phyloP scores from a whole-genome alignment of 139 green algal species.

The Medakamo hakoo region DNA sequence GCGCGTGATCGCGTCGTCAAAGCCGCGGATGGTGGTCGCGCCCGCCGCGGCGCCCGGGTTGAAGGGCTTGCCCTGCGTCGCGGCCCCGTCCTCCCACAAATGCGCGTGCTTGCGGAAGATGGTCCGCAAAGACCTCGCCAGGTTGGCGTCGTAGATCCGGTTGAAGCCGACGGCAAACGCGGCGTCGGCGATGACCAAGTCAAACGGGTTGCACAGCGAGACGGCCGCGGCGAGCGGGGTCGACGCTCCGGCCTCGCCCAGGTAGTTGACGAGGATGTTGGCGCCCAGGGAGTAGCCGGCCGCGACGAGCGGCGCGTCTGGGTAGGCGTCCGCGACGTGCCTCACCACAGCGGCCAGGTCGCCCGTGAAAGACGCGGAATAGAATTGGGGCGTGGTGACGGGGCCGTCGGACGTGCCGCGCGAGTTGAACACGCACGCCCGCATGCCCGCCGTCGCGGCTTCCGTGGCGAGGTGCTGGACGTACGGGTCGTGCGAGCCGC shows the following conservation, averaged over 20 bases:
- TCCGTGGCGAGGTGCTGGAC: conserved; percentile 51
- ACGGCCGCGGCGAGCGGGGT: conserved; percentile 60
- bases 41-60: conserved; percentile 22
- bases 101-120: conserved; percentile 49
- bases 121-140: conserved; percentile 31
- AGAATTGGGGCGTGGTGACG: conserved; percentile 84
- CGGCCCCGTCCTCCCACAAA: conserved; percentile 32
- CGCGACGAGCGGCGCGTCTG: conserved; percentile 41
- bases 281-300: conserved; percentile 83
- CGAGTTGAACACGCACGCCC: conserved; percentile 75
- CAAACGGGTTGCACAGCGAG: conserved; percentile 89
- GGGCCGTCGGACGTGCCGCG: conserved; percentile 68
- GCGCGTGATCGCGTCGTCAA: conserved; percentile 72
- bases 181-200: conserved; percentile 44
- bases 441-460: conserved; percentile 22
- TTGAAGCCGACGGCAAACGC: conserved; percentile 70
- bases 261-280: conserved; percentile 69
- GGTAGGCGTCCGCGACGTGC: conserved; percentile 31
- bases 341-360: conserved; percentile 52
- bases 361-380: conserved; percentile 81
- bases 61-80: conserved; percentile 5
- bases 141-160: conserved; percentile 65
- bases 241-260: conserved; percentile 46
- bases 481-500: conserved; percentile 74
- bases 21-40: conserved; percentile 49